Evolutionary conservation across 176 grass and related monocot genomes (phyloP), one percentile per base, ranked within the genome.

Genomic region (Eragrostis curvula): DNA sequence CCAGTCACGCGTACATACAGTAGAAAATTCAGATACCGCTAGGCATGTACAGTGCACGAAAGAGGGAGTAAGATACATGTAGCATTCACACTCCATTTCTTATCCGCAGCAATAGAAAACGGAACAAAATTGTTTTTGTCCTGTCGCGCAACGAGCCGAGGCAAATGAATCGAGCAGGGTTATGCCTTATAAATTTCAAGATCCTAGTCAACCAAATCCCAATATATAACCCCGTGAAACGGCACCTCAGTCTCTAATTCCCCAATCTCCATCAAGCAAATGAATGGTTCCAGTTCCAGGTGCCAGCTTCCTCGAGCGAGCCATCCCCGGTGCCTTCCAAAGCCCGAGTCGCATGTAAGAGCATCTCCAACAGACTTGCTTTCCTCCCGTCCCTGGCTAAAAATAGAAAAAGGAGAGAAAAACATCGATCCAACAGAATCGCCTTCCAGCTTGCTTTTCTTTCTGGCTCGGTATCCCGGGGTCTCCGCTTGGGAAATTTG

Each of bases 291-390:
- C 41, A 71, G 58, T 8, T 3, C 55, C 41, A 71, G 58, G 4
- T 3, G 30, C 46, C 11, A 46, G 48, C 61, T 84, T 84, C 61
- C 62, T 46, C 10, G 49, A 17, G 58, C 25, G 29, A 77, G 49
- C 51, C 82, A 58, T 12, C 25, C 62, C 49, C 49, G 5, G 24
- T 14, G 5, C 7, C 40, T 7, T 60, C 56, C 21, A 59, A 59
- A 59, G 21, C 24, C 21, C 56, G 21, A 11, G 56, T 59, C 56
- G n/a, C 2, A 36, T 36, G 32, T 36, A 36, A 36, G 3, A 36
- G 44, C n/a, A n/a, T n/a, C n/a, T n/a, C n/a, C n/a, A n/a, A n/a
- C n/a, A n/a, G n/a, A n/a, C n/a, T n/a, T n/a, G n/a, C n/a, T n/a
- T n/a, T n/a, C n/a, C n/a, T n/a, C n/a, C n/a, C n/a, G n/a, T n/a